Base-by-base conservation (phyloP, 805 yeast genomes). In the Saturnispora bothae region DNA sequence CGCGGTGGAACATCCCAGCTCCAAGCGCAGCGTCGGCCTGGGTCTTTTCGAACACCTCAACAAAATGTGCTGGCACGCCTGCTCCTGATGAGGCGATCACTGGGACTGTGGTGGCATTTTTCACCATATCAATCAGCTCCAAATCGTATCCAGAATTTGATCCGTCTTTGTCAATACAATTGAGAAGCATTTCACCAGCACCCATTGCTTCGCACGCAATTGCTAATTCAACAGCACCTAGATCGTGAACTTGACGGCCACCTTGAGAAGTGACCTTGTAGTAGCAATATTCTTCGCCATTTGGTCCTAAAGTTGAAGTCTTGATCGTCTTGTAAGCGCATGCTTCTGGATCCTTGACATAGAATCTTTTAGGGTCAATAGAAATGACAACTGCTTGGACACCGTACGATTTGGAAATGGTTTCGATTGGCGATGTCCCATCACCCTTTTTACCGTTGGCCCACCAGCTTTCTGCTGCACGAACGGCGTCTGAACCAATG, bases 31-130 rank as follows among this genome's bases (percentile, higher is more conserved):
- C 99, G 62, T 92, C 98, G 1, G 92, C 80, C 5, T 71, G 67
- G 13, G 96, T 86, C 32, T 78, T 66, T 33, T 65, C 68, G 53
- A 92, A 92, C 2, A 84, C 99, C 46, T 92, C 85, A 45, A 74
- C 76, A 56, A 92, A 92, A 61, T 92, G 97, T 35, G 66, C 71
- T 1, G 99, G 98, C 17, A 65, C 73, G 36, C 99, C 99, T 5
- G 99, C 99, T 39, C 99, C 99, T 44, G 94, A 80, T 5, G 96
- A 86, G 0, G 98, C 97, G 57, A 92, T 92, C 2, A 92, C 96
- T 0, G 99, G 99, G 34, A 94, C 81, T 1, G 65, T 63, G 5
- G 85, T 94, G 1, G 82, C 77, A 2, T 64, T 50, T 50, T 92
- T 92, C 42, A 85, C 77, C 50, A 81, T 89, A 17, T 72, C 63